Evolutionary conservation across 306 rosid genomes (phyloP).

Genomic region (Cicer judaicum): DNA sequence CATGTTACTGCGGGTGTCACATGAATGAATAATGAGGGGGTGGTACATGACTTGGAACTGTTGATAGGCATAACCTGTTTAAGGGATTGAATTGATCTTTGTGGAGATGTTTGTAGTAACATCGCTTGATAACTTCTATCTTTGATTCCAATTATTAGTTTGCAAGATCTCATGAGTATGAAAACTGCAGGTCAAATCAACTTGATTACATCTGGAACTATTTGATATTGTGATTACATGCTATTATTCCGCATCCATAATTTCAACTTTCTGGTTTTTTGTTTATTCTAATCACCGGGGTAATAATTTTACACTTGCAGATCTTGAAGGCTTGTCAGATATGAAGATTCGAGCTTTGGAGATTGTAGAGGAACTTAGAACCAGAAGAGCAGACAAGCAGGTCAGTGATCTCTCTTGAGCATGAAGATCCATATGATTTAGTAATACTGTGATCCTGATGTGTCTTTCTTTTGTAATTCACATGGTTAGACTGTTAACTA

Average conservation of each 20-base stretch:
- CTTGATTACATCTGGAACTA: conserved; percentile 6
- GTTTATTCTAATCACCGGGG: conserved; percentile 4
- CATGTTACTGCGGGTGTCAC: neutral
- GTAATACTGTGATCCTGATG: conserved; percentile 10
- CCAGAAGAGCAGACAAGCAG: conserved; percentile 95
- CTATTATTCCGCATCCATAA: conserved; percentile 2
- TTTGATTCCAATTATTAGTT: conserved; percentile 13
- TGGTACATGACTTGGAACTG: neutral
- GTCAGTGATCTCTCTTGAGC: conserved; percentile 50
- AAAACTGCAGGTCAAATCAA: neutral
- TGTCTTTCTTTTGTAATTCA: neutral
- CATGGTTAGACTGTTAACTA: conserved; percentile 27
- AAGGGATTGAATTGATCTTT: conserved; percentile 19
- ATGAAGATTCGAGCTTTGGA: conserved; percentile 88
- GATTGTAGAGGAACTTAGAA: conserved; percentile 92
- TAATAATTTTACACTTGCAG: conserved; percentile 54
- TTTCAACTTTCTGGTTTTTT: neutral
- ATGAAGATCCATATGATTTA: conserved; percentile 1
- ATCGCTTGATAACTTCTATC: neutral
- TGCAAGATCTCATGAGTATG: conserved; percentile 12
- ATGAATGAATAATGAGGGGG: neutral
- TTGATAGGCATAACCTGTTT: neutral
- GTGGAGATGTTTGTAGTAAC: conserved; percentile 18
- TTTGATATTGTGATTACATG: conserved; percentile 6
- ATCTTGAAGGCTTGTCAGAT: conserved; percentile 97